These are phyloP conservation scores for Lagenidium giganteum DNA, from an alignment of 352 stramenopile genomes.

Conservation along the genomic window DNA sequence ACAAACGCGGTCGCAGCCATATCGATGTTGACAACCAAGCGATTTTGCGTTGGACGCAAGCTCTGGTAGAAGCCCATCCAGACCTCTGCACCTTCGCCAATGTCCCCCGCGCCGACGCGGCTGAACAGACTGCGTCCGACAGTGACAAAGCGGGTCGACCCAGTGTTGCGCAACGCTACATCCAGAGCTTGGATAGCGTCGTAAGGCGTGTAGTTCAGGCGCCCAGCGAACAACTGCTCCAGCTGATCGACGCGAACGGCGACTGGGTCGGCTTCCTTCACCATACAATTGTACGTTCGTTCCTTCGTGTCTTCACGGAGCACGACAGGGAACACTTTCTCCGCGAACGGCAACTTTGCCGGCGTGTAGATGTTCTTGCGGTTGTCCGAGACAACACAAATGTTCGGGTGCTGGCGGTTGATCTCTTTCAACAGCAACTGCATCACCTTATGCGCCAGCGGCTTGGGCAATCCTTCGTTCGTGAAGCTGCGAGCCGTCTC, in stretches of 20 bases:
- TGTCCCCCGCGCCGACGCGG: constrained; percentile 23
- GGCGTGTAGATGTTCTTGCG: constrained; percentile 58
- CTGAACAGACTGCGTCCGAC: constrained; percentile 61
- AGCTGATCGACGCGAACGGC: constrained; percentile 64
- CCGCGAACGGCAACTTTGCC: constrained; percentile 33
- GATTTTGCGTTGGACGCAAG: constrained; percentile 55
- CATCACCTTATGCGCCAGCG: constrained; percentile 58
- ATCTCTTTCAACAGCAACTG: constrained; percentile 30
- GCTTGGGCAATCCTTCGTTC: constrained; percentile 49
- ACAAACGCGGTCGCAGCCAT: constrained; percentile 70
- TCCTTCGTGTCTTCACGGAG: constrained; percentile 38
- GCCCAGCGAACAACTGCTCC: constrained; percentile 38
- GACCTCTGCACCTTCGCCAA: constrained; percentile 57
- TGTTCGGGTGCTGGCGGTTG: constrained; percentile 27
- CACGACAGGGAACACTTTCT: constrained; percentile 30
- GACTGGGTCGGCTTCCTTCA: constrained; percentile 52
- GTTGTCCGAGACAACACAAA: constrained; percentile 39
- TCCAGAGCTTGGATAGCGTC: constrained; percentile 71
- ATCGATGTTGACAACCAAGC: constrained; percentile 66
- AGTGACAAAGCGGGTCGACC: constrained; percentile 38
- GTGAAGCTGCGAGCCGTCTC: constrained; percentile 26
- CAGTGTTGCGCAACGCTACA: constrained; percentile 56
- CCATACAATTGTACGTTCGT: constrained; percentile 30
- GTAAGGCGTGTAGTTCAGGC: constrained; percentile 70
- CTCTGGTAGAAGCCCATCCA: constrained; percentile 80